These are phyloP conservation scores for Capronia epimyces DNA, from an alignment of 2,329 filamentous ascomycete genomes.

Conservation along the genomic window DNA sequence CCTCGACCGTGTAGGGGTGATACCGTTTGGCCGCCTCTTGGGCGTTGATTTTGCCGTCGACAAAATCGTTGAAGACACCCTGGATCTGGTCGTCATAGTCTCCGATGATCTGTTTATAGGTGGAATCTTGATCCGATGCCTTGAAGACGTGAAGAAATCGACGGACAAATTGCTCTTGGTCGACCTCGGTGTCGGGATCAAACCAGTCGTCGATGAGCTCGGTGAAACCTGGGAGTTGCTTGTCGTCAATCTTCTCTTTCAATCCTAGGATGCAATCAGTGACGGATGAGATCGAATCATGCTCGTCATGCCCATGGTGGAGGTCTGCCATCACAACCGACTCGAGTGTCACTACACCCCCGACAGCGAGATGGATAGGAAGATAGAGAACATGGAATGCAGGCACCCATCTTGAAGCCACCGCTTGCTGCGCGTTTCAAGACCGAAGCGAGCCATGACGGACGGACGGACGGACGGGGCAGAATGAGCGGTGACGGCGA, in stretches of 20 bases:
- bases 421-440: not conserved
- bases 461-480: not conserved
- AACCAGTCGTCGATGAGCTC: slow-evolving; percentile 23
- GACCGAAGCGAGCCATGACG: not conserved
- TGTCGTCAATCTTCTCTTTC: slow-evolving; percentile 15
- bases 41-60: slow-evolving; percentile 23
- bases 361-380: slow-evolving; percentile 2
- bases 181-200: slow-evolving; percentile 16
- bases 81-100: slow-evolving; percentile 22
- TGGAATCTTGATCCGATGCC: slow-evolving; percentile 17
- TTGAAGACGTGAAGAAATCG: slow-evolving; percentile 23
- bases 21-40: slow-evolving; percentile 18
- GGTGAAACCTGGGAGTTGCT: slow-evolving; percentile 18
- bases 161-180: slow-evolving; percentile 21
- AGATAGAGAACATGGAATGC: not conserved
- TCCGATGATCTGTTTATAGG: slow-evolving; percentile 19
- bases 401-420: not conserved
- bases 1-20: slow-evolving; percentile 5
- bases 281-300: slow-evolving; percentile 19
- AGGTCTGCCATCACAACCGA: slow-evolving; percentile 12
- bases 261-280: slow-evolving; percentile 22
- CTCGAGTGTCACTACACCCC: not conserved
- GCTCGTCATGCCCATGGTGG: slow-evolving; percentile 15
- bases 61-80: slow-evolving; percentile 22
- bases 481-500: slow-evolving; percentile 14